phyloP scores from a whole-genome alignment of 2,329 filamentous ascomycete genomes.

The Malbranchea zuffiana region DNA sequence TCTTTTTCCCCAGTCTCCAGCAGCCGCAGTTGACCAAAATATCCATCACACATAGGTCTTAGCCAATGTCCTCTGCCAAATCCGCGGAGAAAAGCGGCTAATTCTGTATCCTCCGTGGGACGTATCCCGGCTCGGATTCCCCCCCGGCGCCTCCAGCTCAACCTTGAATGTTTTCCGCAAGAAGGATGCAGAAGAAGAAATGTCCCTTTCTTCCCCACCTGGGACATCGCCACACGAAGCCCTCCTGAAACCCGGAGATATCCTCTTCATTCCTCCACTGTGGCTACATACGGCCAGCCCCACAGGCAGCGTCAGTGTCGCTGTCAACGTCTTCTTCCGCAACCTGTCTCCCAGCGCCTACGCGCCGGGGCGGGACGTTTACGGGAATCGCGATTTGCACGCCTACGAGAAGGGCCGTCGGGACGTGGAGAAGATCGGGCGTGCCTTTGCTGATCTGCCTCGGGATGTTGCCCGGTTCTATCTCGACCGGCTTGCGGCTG shows the following conservation, averaged over 20 bases:
- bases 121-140: conserved; percentile 57
- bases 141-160: conserved; percentile 69
- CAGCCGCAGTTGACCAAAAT: background rate
- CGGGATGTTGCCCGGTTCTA: conserved; percentile 63
- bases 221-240: conserved; percentile 57
- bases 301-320: conserved; percentile 49
- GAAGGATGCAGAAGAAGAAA: conserved; percentile 23
- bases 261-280: conserved; percentile 68
- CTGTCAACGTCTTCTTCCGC: conserved; percentile 84
- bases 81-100: conserved; percentile 61
- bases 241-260: conserved; percentile 57
- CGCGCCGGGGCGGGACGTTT: conserved; percentile 67
- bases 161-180: conserved; percentile 57
- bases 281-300: conserved; percentile 63
- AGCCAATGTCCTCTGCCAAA: conserved; percentile 75
- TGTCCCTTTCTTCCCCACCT: conserved; percentile 47
- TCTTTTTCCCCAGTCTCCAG: background rate
- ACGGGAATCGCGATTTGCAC: conserved; percentile 75
- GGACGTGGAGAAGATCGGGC: conserved; percentile 56
- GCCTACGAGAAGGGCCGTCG: conserved; percentile 72
- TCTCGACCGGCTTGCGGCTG: conserved; percentile 57
- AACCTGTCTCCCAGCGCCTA: conserved; percentile 54
- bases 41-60: conserved; percentile 49
- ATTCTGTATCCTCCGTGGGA: conserved; percentile 70
- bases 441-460: conserved; percentile 44